These are phyloP conservation scores for Sechiopsis laciniata DNA, from an alignment of 306 rosid genomes.

Conservation along the genomic window DNA sequence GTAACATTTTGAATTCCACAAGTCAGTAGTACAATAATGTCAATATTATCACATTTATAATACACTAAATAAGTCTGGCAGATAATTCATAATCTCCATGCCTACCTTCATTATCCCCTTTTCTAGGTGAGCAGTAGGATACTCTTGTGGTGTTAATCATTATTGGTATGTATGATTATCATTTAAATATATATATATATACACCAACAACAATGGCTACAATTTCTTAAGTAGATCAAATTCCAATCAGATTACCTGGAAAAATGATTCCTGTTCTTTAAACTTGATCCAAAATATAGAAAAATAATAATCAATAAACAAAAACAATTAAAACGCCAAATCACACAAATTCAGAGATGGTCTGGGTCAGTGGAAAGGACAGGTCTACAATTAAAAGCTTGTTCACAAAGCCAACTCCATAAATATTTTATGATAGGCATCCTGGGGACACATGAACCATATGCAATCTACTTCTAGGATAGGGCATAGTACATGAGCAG, in stretches of 20 bases:
- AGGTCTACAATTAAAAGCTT: neutral
- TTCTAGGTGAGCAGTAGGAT: conserved; percentile 7
- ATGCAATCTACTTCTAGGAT: neutral
- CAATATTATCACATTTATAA: neutral
- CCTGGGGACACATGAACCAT: neutral
- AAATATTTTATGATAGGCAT: neutral
- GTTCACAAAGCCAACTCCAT: neutral
- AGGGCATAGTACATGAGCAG: conserved; percentile 9
- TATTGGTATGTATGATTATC: neutral
- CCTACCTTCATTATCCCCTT: neutral
- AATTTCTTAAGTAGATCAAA: neutral
- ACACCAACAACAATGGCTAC: neutral
- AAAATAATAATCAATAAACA: neutral
- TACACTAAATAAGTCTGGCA: neutral
- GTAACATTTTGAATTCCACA: neutral
- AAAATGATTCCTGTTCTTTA: neutral
- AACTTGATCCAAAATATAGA: neutral
- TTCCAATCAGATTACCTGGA: neutral
- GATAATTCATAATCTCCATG: neutral
- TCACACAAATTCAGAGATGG: neutral
- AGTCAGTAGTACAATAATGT: neutral
- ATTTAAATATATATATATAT: neutral
- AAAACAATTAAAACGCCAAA: neutral
- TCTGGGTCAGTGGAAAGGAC: neutral
- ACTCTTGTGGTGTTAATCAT: neutral